These are phyloP conservation scores for Globisporangium okanoganense DNA, from an alignment of 352 stramenopile species.

Conservation along the genomic window DNA sequence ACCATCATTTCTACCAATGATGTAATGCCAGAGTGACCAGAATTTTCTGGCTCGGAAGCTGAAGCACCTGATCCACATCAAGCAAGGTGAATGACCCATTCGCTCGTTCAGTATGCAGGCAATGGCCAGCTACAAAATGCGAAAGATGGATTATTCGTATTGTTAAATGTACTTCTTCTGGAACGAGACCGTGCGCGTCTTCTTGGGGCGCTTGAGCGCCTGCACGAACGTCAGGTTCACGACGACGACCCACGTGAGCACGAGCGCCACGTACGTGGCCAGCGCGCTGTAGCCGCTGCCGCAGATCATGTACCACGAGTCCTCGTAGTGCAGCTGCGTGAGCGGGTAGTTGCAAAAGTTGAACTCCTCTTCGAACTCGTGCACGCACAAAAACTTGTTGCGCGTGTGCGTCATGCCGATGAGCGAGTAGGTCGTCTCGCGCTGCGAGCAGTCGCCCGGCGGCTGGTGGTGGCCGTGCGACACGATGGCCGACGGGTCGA, in stretches of 20 bases:
- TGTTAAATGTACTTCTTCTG: conserved; percentile 35
- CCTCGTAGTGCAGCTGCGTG: conserved; percentile 63
- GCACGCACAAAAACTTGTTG: conserved; percentile 66
- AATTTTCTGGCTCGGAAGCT: background rate
- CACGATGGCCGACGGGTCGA: conserved; percentile 68
- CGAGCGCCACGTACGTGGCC: conserved; percentile 46
- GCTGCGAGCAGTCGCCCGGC: conserved; percentile 60
- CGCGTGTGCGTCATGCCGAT: conserved; percentile 53
- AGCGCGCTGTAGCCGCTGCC: conserved; percentile 60
- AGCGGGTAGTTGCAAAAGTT: conserved; percentile 79
- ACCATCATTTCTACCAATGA: background rate
- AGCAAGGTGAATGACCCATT: background rate
- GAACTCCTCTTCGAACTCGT: conserved; percentile 83
- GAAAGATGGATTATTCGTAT: background rate
- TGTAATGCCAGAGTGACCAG: no score
- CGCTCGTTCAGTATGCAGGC: no score
- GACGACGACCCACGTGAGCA: conserved; percentile 25
- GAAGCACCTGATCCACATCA: background rate
- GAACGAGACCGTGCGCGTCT: conserved; percentile 55
- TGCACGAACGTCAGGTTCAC: conserved; percentile 40
- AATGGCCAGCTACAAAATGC: no score
- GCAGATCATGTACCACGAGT: conserved; percentile 86
- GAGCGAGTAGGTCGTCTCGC: conserved; percentile 56
- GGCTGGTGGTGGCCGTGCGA: conserved; percentile 74
- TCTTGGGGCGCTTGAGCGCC: conserved; percentile 66